Evolutionary conservation across 176 grass and related monocot genomes (phyloP), one percentile per base, ranked within the genome.

Genomic region (Raddia guianensis): DNA sequence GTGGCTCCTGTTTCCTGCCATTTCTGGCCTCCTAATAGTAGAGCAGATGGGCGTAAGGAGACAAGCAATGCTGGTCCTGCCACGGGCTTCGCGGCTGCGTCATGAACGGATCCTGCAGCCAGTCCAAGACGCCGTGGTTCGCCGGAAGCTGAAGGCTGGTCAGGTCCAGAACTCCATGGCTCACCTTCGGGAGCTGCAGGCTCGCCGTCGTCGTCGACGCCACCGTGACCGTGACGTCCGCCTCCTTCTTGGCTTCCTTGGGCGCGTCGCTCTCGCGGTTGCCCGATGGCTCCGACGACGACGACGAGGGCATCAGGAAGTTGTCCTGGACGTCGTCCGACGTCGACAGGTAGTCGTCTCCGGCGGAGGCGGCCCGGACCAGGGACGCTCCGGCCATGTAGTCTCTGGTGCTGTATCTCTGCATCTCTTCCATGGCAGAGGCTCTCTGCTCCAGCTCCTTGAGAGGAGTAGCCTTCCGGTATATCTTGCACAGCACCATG

Each of bases 401-500:
- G 15, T 49, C 34, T 14, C 68, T 70, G 3, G 81, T 50, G 49
- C 51, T 56, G 13, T 58, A 16, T 20, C 73, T 85, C 82, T 93
- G 84, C 79, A 72, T 76, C 82, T 92, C 87, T 19, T 94, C 91
- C 85, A 86, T 80, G 2, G 20, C 76, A 12, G 43, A 72, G 11
- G 94, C 91, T 51, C 85, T 83, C 47, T 97, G 91, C 53, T 94
- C 94, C 16, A 97, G 79, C 72, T 97, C 94, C 67, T 94, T 97
- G 44, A 94, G 75, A 16, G 94, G 90, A 9, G 88, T 94, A 12
- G 94, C 94, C 51, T 97, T 97, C 42, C 89, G 81, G 68, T 97
- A 97, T 15, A 97, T 86, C 83, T 97, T 97, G 83, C 94, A 97
- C 6, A 97, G 66, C 71, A 97, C 94, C 72, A 88, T 90, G 74